Evolutionary conservation across 305 asterid genomes (phyloP).

Genomic region (Plantago coronopus): DNA sequence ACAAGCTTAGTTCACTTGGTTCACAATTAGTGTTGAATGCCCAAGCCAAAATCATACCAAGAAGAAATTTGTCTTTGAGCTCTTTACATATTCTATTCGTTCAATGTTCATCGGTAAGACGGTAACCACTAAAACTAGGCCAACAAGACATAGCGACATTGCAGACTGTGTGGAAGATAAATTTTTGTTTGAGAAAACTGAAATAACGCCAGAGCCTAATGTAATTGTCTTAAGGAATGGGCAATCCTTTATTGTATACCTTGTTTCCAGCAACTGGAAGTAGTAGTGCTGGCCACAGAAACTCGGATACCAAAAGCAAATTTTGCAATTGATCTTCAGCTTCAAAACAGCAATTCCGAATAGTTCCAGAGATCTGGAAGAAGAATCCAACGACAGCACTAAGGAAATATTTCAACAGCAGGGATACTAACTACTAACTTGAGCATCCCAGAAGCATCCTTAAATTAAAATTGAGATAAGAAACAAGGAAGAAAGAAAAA

Average conservation of each 20-base stretch:
- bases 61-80: too few relatives aligned
- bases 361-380: conserved; percentile 81
- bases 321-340: conserved; percentile 80
- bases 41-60: too few relatives aligned
- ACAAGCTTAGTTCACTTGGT: neutral
- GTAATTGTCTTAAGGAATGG: conserved; percentile 1
- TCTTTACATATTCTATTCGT: too few relatives aligned
- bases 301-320: conserved; percentile 79
- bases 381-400: conserved; percentile 10
- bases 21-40: neutral
- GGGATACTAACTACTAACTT: too few relatives aligned
- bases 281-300: conserved; percentile 90
- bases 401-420: neutral
- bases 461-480: too few relatives aligned
- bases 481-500: too few relatives aligned
- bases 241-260: conserved; percentile 31
- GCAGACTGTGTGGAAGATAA: too few relatives aligned
- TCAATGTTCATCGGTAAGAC: too few relatives aligned
- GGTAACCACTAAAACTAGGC: too few relatives aligned
- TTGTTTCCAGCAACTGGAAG: conserved; percentile 96
- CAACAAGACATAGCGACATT: too few relatives aligned
- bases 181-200: too few relatives aligned
- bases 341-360: conserved; percentile 93
- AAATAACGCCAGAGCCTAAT: neutral
- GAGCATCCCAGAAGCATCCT: too few relatives aligned